A percentile compares a stretch with the other conserved stretches of the same genome.
These are phyloP conservation scores for Fusarium praegraminearum DNA, from an alignment of 2,329 filamentous ascomycete species.

Conservation along the genomic window DNA sequence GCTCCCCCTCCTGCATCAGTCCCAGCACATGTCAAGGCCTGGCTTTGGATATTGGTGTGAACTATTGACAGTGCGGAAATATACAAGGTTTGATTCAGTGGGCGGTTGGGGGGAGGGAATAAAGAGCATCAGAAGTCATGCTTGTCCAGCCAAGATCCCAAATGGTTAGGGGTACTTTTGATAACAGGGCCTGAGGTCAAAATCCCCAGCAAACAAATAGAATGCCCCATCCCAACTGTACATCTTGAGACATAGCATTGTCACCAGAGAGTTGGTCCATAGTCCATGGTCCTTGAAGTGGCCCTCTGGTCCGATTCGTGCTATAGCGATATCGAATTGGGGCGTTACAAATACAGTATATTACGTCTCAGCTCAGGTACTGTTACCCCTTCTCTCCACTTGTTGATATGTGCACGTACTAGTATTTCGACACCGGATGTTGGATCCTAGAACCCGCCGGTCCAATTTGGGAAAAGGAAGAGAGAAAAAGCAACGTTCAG, in stretches of 20 bases:
- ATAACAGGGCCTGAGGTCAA: slow-evolving; percentile 19
- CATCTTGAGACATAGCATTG: slow-evolving; percentile 9
- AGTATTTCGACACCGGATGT: slow-evolving; percentile 12
- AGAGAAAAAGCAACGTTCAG: slow-evolving; percentile 31
- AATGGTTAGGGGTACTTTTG: slow-evolving; percentile 21
- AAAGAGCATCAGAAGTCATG: background rate
- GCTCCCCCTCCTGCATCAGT: slow-evolving; percentile 24
- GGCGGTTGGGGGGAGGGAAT: background rate
- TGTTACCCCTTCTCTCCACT: slow-evolving; percentile 44
- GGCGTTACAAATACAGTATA: slow-evolving; percentile 37
- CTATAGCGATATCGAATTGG: slow-evolving; percentile 19
- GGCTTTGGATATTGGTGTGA: slow-evolving; percentile 13
- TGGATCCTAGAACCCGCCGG: slow-evolving; percentile 20
- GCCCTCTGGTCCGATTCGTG: slow-evolving; percentile 19
- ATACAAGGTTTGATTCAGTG: slow-evolving; percentile 23
- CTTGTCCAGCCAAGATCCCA: slow-evolving; percentile 15
- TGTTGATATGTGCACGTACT: slow-evolving; percentile 19
- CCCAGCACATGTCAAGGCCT: slow-evolving; percentile 21
- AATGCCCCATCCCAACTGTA: slow-evolving; percentile 6
- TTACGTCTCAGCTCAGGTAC: slow-evolving; percentile 25
- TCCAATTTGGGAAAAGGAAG: slow-evolving; percentile 17
- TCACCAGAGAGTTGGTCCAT: slow-evolving; percentile 11
- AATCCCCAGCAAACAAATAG: slow-evolving; percentile 12
- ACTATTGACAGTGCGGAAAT: slow-evolving; percentile 27
- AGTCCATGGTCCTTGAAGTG: slow-evolving; percentile 12